Evolutionary conservation across 108 stramenopile genomes (phyloP).

Genomic region (Cyclotella sp.): DNA sequence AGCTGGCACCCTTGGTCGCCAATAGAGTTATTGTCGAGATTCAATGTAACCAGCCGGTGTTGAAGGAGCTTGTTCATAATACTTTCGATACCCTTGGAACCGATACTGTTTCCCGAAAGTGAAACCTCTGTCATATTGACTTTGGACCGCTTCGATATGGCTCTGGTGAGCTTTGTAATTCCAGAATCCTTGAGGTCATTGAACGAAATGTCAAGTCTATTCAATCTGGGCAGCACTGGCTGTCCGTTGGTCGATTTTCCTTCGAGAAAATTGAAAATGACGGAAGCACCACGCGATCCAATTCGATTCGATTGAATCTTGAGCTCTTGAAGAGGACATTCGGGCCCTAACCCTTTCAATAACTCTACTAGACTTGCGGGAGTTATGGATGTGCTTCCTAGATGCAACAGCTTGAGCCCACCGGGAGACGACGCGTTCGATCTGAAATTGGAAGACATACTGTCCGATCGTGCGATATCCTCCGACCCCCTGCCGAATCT

Average conservation of each 20-base stretch:
- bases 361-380: slow-evolving; percentile 60
- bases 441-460: not conserved
- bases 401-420: slow-evolving; percentile 76
- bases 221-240: slow-evolving; percentile 73
- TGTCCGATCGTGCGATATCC: not conserved
- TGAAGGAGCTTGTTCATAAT: slow-evolving; percentile 89
- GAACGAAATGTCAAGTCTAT: slow-evolving; percentile 83
- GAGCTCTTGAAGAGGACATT: slow-evolving; percentile 76
- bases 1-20: slow-evolving; percentile 91
- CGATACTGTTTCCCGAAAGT: slow-evolving; percentile 77
- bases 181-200: slow-evolving; percentile 87
- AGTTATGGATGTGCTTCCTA: slow-evolving; percentile 68
- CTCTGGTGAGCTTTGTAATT: slow-evolving; percentile 69
- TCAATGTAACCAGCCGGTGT: slow-evolving; percentile 78
- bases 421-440: slow-evolving; percentile 11
- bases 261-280: slow-evolving; percentile 73
- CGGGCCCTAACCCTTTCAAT: slow-evolving; percentile 65
- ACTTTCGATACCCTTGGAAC: slow-evolving; percentile 72
- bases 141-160: slow-evolving; percentile 66
- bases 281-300: slow-evolving; percentile 61
- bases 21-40: slow-evolving; percentile 87
- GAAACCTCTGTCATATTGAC: slow-evolving; percentile 69
- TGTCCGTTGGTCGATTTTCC: slow-evolving; percentile 52
- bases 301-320: slow-evolving; percentile 79
- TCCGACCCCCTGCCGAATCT: slow-evolving; percentile 7